phyloP scores from a whole-genome alignment of 495 filamentous ascomycete genomes.

The Hypoxylon lienhwacheense region DNA sequence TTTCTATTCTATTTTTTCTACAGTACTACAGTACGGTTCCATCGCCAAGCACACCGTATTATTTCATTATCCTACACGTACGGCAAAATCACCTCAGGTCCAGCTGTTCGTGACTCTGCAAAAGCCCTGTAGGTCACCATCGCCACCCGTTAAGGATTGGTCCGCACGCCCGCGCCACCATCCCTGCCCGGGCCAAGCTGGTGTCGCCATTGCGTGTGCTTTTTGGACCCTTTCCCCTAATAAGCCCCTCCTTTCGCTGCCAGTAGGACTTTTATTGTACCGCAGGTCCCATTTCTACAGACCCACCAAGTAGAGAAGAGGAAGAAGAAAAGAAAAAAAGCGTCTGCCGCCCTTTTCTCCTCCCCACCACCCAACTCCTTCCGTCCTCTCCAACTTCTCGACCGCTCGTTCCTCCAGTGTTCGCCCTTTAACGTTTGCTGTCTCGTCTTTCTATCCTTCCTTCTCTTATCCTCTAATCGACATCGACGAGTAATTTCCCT shows the following conservation, averaged over 20 bases:
- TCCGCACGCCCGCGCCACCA: slow-evolving; percentile 32
- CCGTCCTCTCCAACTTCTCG: slow-evolving; percentile 26
- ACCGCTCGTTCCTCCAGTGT: slow-evolving; percentile 28
- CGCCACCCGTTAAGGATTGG: slow-evolving; percentile 35
- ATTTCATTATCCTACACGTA: neutral
- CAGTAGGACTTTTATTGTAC: slow-evolving; percentile 35
- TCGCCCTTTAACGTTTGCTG: slow-evolving; percentile 25
- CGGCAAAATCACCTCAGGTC: slow-evolving; percentile 13
- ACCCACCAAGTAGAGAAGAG: too few species aligned
- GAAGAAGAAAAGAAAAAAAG: too few species aligned
- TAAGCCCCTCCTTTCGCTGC: slow-evolving; percentile 23
- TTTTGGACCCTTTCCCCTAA: slow-evolving; percentile 35
- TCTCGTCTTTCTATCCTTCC: slow-evolving; percentile 17
- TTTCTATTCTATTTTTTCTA: too few species aligned
- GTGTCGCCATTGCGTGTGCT: slow-evolving; percentile 38
- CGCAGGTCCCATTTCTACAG: slow-evolving; percentile 23
- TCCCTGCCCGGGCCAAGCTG: slow-evolving; percentile 33
- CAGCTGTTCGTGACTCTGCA: slow-evolving; percentile 35
- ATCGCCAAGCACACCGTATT: slow-evolving; percentile 27
- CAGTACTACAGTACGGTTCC: slow-evolving; percentile 24
- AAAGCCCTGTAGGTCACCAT: slow-evolving; percentile 33
- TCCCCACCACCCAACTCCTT: slow-evolving; percentile 36
- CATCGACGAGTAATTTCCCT: slow-evolving; percentile 37
- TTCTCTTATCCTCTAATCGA: slow-evolving; percentile 25
- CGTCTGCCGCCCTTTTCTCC: slow-evolving; percentile 37